These are phyloP conservation scores for Candida ortonii DNA, from an alignment of 805 yeast species.

Conservation along the genomic window DNA sequence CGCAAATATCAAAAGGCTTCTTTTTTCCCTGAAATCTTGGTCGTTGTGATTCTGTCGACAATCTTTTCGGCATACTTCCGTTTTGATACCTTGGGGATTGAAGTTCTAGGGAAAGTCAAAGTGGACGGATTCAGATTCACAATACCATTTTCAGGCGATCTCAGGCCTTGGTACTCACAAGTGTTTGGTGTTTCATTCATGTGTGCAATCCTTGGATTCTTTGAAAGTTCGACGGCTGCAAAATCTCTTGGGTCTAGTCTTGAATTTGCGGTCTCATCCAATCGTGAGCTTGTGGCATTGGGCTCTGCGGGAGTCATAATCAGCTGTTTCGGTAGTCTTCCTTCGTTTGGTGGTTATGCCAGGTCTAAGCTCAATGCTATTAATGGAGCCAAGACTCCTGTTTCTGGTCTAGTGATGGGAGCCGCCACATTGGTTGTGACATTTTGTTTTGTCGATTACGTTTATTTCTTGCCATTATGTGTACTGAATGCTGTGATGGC, in stretches of 20 bases:
- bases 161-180: constrained; percentile 47
- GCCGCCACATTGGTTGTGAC: constrained; percentile 66
- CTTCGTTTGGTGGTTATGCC: constrained; percentile 96
- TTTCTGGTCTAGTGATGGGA: constrained; percentile 83
- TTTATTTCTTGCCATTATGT: constrained; percentile 76
- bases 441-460: constrained; percentile 52
- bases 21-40: constrained; percentile 80
- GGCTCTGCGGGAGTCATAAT: constrained; percentile 72
- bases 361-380: constrained; percentile 85
- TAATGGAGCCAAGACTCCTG: constrained; percentile 82
- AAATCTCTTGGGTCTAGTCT: constrained; percentile 77
- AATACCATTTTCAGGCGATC: constrained; percentile 54
- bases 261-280: constrained; percentile 72
- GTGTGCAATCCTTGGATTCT: constrained; percentile 83
- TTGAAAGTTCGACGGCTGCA: constrained; percentile 91
- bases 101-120: constrained; percentile 65
- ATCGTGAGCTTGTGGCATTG: constrained; percentile 86
- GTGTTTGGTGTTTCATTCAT: constrained; percentile 68
- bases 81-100: constrained; percentile 57
- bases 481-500: constrained; percentile 77
- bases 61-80: constrained; percentile 43
- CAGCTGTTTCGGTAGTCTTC: constrained; percentile 64
- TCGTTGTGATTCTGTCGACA: constrained; percentile 66
- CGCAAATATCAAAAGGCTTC: constrained; percentile 42
- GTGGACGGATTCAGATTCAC: constrained; percentile 48